Conservation (phyloP, 768 basidiomycete species). For the Serendipita sp. region DNA sequence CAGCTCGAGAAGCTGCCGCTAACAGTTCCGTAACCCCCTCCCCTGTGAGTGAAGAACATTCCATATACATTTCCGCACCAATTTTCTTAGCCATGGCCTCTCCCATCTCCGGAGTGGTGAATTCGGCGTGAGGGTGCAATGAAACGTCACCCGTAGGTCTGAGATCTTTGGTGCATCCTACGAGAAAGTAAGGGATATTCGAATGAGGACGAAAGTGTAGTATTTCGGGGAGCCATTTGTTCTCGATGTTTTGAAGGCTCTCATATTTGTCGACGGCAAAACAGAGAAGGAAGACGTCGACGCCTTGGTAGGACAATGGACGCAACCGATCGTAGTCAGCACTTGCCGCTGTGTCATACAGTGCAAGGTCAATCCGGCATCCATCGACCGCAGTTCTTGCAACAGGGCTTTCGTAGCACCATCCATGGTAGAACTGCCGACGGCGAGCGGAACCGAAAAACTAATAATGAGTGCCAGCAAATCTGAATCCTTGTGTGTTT, state of each 20-base stretch:
- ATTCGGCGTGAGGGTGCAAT: no score
- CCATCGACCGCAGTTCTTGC: no score
- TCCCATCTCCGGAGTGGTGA: no score
- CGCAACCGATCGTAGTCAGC: conserved; percentile 29
- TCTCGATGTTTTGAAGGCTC: not conserved
- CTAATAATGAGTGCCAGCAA: no score
- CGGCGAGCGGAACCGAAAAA: no score
- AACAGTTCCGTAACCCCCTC: conserved; percentile 14
- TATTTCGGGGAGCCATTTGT: conserved; percentile 15
- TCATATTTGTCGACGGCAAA: conserved; percentile 22
- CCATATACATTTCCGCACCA: not conserved
- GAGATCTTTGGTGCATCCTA: conserved; percentile 15
- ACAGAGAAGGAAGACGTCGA: conserved; percentile 32
- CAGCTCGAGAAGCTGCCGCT: no score
- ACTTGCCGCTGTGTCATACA: conserved; percentile 35
- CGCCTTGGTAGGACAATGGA: conserved; percentile 30
- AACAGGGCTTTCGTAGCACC: no score
- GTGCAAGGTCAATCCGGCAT: conserved; percentile 21
- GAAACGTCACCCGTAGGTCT: not conserved
- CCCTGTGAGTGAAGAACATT: conserved; percentile 12
- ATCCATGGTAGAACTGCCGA: no score
- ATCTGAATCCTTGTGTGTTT: no score
- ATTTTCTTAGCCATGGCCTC: not conserved
- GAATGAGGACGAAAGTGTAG: conserved; percentile 11
- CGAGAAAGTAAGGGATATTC: conserved; percentile 14